Base-by-base conservation (phyloP, 164 flowering plant species). In the Akebia trifoliata region DNA sequence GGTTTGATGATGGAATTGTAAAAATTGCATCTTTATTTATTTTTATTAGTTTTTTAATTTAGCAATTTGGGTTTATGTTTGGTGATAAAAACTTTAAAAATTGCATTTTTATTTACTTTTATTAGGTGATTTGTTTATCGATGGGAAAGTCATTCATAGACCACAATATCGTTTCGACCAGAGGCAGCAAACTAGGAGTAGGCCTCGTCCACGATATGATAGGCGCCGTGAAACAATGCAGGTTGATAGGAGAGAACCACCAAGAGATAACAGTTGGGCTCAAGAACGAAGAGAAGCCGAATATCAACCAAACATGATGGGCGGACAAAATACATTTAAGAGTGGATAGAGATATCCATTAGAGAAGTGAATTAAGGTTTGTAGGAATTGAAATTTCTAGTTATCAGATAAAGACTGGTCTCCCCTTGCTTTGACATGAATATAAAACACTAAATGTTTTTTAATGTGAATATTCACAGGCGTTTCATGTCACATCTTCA, bases 111-210 rank as follows among this genome's bases (percentile, higher is more conserved):
- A n/a, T n/a, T n/a, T n/a, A n/a, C n/a, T 50, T 59, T 54, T 49
- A 22, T 43, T 61, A 93, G 99, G 99, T 53, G 97, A 93, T 74
- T 71, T 93, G 57, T 90, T 74, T 57, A 54, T 83, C 36, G 95
- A 93, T 61, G 99, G 99, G 26, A 90, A 86, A 78, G 99, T 93
- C 57, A 87, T 83, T 38, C 96, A 75, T 57, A 80, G 99, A 62
- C 99, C 96, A 30, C 96, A 90, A 58, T 93, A 76, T 55, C 72
- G 82, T 61, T 85, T 62, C 68, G 74, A 49, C 30, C 81, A 81
- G 32, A 79, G 84, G 61, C 86, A 74, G 26, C 78, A 56, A 57
- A 50, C 52, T 25, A 75, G 83, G 63, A 71, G n/a, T 57, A 74
- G 99, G 65, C 83, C 92, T 47, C 87, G 97, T 0, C 91, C 91